Percentiles rank a stretch among this genome's conserved stretches.
Conservation (phyloP, 257 asterid genomes). For the Solanum chiquidenum region DNA sequence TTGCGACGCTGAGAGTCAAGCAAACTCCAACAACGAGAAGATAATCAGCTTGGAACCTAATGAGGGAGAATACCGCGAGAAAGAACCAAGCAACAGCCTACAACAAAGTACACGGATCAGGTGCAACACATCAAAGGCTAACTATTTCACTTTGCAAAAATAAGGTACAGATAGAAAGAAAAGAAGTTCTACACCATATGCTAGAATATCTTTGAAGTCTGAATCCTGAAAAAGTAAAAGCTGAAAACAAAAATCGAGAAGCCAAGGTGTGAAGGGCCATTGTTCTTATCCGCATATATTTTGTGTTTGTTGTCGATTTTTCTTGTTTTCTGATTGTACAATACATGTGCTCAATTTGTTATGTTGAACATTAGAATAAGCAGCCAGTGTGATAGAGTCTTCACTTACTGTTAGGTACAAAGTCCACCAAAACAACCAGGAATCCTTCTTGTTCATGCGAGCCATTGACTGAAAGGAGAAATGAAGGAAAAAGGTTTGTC, state of each 20-base stretch:
- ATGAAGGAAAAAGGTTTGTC: slow-evolving; percentile 12
- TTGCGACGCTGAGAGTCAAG: slow-evolving; percentile 89
- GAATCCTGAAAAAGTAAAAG: background rate
- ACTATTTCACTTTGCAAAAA: background rate
- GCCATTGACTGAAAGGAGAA: slow-evolving; percentile 58
- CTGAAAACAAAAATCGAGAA: background rate
- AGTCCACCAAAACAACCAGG: slow-evolving; percentile 99
- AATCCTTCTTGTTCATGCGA: slow-evolving; percentile 95
- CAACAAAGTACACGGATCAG: background rate
- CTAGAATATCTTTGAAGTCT: background rate
- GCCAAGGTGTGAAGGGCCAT: background rate
- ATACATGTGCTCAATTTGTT: background rate
- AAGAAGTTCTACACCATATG: background rate
- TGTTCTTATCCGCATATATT: background rate
- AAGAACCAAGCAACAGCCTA: slow-evolving; percentile 82
- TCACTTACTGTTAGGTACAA: slow-evolving; percentile 72
- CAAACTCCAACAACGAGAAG: slow-evolving; percentile 98
- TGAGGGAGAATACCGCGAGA: slow-evolving; percentile 74
- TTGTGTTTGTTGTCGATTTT: background rate
- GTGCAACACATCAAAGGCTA: background rate
- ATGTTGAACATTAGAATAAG: background rate
- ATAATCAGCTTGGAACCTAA: slow-evolving; percentile 91
- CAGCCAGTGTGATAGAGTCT: background rate
- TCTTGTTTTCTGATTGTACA: background rate
- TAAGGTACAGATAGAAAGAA: background rate